These are phyloP conservation scores for Rubus parviflorus DNA, from an alignment of 306 rosid genomes.

Conservation along the genomic window DNA sequence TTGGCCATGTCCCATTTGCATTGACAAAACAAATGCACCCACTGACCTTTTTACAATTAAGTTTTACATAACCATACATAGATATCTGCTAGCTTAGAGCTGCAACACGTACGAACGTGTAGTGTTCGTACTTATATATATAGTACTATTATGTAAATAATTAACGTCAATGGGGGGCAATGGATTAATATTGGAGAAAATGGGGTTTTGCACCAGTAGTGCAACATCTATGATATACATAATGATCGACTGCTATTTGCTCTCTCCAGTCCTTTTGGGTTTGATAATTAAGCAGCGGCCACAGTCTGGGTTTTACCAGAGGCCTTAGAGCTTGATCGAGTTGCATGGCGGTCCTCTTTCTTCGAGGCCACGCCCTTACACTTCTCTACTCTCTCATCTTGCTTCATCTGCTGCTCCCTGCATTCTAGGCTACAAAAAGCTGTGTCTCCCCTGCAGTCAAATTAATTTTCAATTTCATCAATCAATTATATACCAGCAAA, in stretches of 20 bases:
- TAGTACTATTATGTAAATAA: slow-evolving; percentile 3
- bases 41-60: slow-evolving; percentile 18
- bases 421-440: slow-evolving; percentile 95
- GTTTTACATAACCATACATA: slow-evolving; percentile 3
- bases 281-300: slow-evolving; percentile 36
- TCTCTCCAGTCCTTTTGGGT: neutral
- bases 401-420: slow-evolving; percentile 72
- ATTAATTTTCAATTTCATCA: neutral
- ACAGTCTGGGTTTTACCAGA: slow-evolving; percentile 38
- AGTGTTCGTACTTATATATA: neutral
- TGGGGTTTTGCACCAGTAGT: neutral
- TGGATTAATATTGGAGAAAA: neutral
- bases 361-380: slow-evolving; percentile 26
- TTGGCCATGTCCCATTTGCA: slow-evolving; percentile 15
- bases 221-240: neutral
- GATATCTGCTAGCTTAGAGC: neutral
- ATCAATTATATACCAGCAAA: neutral
- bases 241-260: neutral
- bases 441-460: slow-evolving; percentile 71
- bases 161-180: slow-evolving; percentile 1
- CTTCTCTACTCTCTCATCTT: slow-evolving; percentile 59
- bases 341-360: slow-evolving; percentile 31
- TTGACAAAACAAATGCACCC: slow-evolving; percentile 15
- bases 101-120: neutral
- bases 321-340: slow-evolving; percentile 29